phyloP scores from a whole-genome alignment of 257 asterid species.

The Parsonsia alboflavescens region DNA sequence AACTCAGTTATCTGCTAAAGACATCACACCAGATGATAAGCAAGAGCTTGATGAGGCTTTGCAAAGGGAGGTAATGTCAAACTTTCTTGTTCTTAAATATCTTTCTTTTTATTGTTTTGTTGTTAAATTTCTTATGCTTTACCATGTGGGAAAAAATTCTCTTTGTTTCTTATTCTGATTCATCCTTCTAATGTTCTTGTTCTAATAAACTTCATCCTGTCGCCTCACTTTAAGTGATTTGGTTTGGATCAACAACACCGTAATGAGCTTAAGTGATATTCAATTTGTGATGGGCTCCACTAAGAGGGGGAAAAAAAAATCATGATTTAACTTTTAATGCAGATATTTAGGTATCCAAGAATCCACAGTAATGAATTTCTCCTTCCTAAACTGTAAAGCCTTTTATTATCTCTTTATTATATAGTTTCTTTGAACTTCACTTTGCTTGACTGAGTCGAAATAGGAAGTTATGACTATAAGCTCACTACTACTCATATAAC shows the following conservation, averaged over 20 bases:
- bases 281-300: background rate
- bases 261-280: background rate
- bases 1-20: conserved; percentile 44
- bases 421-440: background rate
- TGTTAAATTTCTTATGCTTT: background rate
- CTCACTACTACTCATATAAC: background rate
- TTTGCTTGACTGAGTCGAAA: background rate
- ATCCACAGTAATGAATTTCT: background rate
- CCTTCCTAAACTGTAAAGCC: background rate
- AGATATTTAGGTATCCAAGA: background rate
- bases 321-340: background rate
- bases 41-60: conserved; percentile 50
- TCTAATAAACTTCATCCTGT: background rate
- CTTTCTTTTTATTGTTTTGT: background rate
- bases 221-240: background rate
- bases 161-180: too few relatives aligned
- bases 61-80: conserved; percentile 40
- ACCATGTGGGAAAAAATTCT: background rate
- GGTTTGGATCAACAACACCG: background rate
- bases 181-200: background rate
- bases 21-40: conserved; percentile 47
- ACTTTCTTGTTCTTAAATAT: background rate
- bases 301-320: background rate
- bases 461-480: too few relatives aligned
- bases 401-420: background rate